phyloP scores from a whole-genome alignment of 140 eudicot species.

The Anethum foeniculum region DNA sequence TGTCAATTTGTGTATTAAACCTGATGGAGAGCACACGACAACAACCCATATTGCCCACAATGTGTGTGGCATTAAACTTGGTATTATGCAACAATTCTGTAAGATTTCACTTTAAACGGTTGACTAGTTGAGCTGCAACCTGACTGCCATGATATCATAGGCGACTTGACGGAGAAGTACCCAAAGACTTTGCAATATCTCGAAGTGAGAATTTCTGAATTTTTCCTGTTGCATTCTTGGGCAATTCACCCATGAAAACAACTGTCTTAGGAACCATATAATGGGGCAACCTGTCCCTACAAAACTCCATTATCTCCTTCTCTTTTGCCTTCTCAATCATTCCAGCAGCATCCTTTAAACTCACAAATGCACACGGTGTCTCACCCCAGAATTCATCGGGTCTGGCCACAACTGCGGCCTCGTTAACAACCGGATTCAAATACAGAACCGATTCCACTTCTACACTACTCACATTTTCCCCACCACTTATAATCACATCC shows the following conservation, averaged over 20 bases:
- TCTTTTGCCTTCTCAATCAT: slow-evolving; percentile 14
- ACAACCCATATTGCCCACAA: neutral
- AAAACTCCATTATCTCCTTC: slow-evolving; percentile 29
- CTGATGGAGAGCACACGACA: neutral
- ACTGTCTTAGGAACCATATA: slow-evolving; percentile 43
- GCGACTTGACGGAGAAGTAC: slow-evolving; percentile 7
- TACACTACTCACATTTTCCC: slow-evolving; percentile 47
- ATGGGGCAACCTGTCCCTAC: slow-evolving; percentile 30
- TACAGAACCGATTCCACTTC: slow-evolving; percentile 41
- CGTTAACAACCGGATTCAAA: slow-evolving; percentile 28
- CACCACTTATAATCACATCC: slow-evolving; percentile 38
- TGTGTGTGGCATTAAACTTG: neutral
- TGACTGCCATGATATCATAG: neutral
- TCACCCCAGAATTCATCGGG: slow-evolving; percentile 45
- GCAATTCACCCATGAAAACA: slow-evolving; percentile 36
- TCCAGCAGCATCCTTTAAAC: slow-evolving; percentile 21
- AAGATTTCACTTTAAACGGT: neutral
- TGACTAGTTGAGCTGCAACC: neutral
- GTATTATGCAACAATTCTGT: neutral
- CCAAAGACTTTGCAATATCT: slow-evolving; percentile 28
- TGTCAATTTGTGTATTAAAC: neutral
- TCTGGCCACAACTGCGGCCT: slow-evolving; percentile 47
- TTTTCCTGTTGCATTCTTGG: slow-evolving; percentile 41
- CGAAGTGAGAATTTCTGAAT: slow-evolving; percentile 34
- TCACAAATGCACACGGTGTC: slow-evolving; percentile 49